Evolutionary conservation across 78 protist genomes (phyloP), one percentile per base, ranked within the genome.

Genomic region (Guillardia theta): DNA sequence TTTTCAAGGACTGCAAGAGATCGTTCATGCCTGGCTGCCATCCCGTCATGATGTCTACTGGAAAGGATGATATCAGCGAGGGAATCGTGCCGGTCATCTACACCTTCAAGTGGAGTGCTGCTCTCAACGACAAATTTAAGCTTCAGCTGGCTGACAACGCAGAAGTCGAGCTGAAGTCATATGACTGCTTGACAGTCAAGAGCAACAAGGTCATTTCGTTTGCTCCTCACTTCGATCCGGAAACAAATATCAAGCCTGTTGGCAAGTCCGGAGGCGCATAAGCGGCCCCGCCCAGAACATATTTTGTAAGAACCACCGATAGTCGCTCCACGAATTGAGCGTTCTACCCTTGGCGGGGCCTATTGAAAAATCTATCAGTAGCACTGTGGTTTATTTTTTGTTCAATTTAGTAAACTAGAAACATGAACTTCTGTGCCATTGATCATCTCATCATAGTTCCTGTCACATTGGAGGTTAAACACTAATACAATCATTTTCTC

Each of bases 101-200:
- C 53, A 18, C 10, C 10, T 78, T 78, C 90, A 78, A 78, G 90
- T 78, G 90, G 90, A 36, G 24, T 27, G 48, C 90, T 19, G 2
- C 48, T 30, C 50, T 78, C 48, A 78, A 78, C 90, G 90, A 78
- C 41, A n/a, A 44, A 48, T 78, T 78, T 50, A 78, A 78, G 90
- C 41, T 78, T 27, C 53, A 78, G 90, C 18, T 78, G 10, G 90
- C 90, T 0, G 90, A 78, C 4, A 48, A 8, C 48, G 18, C 90
- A 9, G 48, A 37, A 27, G 90, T 78, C 9, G 90, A 43, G 90
- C 45, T 78, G 50, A 18, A 30, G 18, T 37, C 53, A 21, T 78
- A 41, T 30, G 90, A 78, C 48, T 10, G 24, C 15, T 30, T 78
- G 43, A 78, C 18, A 19, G 24, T 78, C 33, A 78, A 78, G 90